Evolutionary conservation across 768 basidiomycete species (phyloP).

Genomic region (Mycena albidolilacea): DNA sequence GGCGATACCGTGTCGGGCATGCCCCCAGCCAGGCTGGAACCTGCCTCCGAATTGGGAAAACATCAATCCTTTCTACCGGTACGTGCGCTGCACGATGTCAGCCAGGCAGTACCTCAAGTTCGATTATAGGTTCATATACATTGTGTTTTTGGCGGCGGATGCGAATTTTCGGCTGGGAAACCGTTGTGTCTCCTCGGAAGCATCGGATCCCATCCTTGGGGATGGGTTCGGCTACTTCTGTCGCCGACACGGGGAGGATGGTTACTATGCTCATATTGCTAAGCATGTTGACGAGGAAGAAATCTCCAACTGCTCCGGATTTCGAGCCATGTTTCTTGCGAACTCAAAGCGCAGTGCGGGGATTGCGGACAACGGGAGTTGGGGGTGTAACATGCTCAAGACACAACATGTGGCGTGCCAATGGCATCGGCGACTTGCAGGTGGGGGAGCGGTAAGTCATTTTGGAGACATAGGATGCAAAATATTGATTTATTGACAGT

Average conservation of each 20-base stretch:
- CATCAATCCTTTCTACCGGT: not conserved
- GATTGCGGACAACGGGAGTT: not conserved
- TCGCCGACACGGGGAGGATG: not conserved
- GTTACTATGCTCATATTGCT: not conserved
- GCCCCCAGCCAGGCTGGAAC: constrained; percentile 33
- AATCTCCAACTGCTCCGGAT: not conserved
- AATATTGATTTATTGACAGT: not conserved
- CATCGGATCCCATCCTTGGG: not conserved
- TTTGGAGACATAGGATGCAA: not conserved
- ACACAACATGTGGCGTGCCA: not conserved
- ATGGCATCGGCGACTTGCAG: not conserved
- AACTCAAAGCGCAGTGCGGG: not conserved
- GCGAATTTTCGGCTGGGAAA: not conserved
- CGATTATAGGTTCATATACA: not conserved
- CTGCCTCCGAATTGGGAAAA: constrained; percentile 32
- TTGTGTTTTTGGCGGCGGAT: not conserved
- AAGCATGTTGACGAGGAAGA: not conserved
- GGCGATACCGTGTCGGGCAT: constrained; percentile 34
- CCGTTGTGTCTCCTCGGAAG: not conserved
- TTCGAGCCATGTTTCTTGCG: not conserved
- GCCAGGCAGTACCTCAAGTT: too few species aligned
- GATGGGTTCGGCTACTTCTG: not conserved
- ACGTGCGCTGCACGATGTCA: not conserved
- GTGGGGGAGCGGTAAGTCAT: not conserved
- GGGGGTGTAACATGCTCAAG: not conserved